Evolutionary conservation across 1,139 yeast genomes (phyloP).

Genomic region (Hyphopichia buzzinii): DNA sequence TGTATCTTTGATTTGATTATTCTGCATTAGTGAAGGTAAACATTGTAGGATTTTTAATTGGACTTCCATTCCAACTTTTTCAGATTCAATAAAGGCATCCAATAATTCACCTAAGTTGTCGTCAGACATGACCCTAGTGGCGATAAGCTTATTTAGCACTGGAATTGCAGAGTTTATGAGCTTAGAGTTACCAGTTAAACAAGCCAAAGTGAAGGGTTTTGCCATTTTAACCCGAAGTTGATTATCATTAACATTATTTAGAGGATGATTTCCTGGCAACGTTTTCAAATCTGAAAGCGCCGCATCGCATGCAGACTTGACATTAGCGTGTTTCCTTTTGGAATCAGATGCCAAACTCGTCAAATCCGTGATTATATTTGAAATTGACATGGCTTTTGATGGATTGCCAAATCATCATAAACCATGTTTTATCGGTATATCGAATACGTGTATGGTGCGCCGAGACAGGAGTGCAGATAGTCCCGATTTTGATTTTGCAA

Average conservation of each 20-base stretch:
- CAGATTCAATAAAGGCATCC: constrained; percentile 68
- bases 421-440: too few relatives aligned
- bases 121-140: constrained; percentile 30
- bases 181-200: constrained; percentile 73
- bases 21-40: constrained; percentile 70
- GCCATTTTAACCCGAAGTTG: constrained; percentile 51
- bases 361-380: constrained; percentile 56
- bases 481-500: too few relatives aligned
- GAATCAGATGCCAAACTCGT: constrained; percentile 62
- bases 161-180: constrained; percentile 71
- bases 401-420: too few relatives aligned
- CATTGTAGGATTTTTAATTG: constrained; percentile 87
- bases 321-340: constrained; percentile 64
- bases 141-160: constrained; percentile 59
- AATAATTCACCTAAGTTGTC: constrained; percentile 37
- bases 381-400: constrained; percentile 22
- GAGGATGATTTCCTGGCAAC: constrained; percentile 12
- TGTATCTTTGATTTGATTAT: constrained; percentile 60
- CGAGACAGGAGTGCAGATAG: neutral
- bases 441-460: neutral
- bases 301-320: constrained; percentile 63
- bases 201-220: constrained; percentile 69
- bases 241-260: constrained; percentile 22
- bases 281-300: constrained; percentile 51
- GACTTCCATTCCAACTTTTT: constrained; percentile 74